Base-by-base conservation (phyloP, 257 asterid species). In the Solanum medicagineum region DNA sequence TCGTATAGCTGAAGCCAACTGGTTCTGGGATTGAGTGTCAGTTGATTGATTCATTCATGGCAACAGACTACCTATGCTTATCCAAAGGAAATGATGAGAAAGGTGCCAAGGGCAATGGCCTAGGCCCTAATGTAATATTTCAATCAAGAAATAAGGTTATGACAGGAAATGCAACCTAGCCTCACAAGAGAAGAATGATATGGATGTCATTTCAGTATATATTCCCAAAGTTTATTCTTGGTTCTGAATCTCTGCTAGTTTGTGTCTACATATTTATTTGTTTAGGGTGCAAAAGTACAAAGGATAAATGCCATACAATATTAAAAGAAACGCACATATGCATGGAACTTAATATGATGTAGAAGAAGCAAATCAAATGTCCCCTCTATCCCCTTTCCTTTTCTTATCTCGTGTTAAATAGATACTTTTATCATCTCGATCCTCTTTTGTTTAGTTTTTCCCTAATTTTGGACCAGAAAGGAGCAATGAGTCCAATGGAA, bases 401-500 rank as follows among this genome's bases (percentile, higher is more conserved):
- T 53, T 51, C 29, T 26, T 49, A 36, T 44, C 42, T 77, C 14
- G 3, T 77, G 83, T 53, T 26, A 2, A 24, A 44, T 77, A 51
- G 83, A 51, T 51, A 10, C 42, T 51, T 47, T 77, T 53, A 51
- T 1, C 63, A 77, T 51, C 60, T 26, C 53, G 16, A 77, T 15
- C 63, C 42, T 24, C 11, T 75, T 75, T 22, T 42, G 77, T 32
- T 44, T 73, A 3, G 16, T 29, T 1, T 24, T 24, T 11, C 6
- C 3, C 82, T 49, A 77, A 51, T 24, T 51, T 29, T 81, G 42
- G 63, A 89, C 65, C 91, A 96, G 99, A 94, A 91, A 93, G 98
- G 99, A 80, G 99, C 99, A 65, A 96, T 96, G 99, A 87, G 94
- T 51, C 95, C 99, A 8, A 89, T 89, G 93, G 98, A 96, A 89